Evolutionary conservation across 768 basidiomycete genomes (phyloP), one percentile per base, ranked within the genome.

Genomic region (Kwoniella heveanensis): DNA sequence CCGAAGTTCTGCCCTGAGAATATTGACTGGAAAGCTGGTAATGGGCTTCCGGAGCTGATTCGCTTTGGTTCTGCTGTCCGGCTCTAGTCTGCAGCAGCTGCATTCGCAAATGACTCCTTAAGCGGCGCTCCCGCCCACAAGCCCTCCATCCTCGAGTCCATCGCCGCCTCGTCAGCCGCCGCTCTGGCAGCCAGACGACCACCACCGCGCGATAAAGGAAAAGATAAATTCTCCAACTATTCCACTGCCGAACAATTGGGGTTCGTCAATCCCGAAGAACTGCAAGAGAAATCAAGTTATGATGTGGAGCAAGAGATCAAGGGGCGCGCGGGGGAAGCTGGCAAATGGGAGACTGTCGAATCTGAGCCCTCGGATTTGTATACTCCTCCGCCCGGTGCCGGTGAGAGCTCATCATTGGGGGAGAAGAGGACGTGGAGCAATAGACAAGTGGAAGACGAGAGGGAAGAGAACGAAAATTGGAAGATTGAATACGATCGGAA

Each of bases 241-340:
- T 87, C 91, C 12, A 92, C 92, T 0, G 88, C 94, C 0, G 88
- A 85, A 54, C 90, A 87, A 1, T 83, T 97, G 0, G 94, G 94
- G 1, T 88, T 85, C 71, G 82, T 69, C 12, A 91, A 94, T 73
- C 47, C 57, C 29, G 88, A 88, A 1, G 90, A 90, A 64, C 17
- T 44, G 17, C 86, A 83, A 10, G 89, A 88, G 65, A 81, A 84
- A 54, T 72, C 84, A 29, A 82, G 82, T 19, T 85, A 85, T 0
- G 88, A 88, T 71, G 82, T 83, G 1, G 85, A 86, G 57, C 81
- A 85, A 39, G 67, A 67, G 24, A 54, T 67, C 50, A 59, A 57
- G 15, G 65, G 63, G 17, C 55, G 54, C 1, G 53, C 60, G 22
- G 68, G 60, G 3, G 54, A 62, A 36, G 66, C 58, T 10, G 63